Percentiles rank a stretch among this genome's conserved stretches.
phyloP scores from a whole-genome alignment of 805 yeast species.

The Candida incommunis region DNA sequence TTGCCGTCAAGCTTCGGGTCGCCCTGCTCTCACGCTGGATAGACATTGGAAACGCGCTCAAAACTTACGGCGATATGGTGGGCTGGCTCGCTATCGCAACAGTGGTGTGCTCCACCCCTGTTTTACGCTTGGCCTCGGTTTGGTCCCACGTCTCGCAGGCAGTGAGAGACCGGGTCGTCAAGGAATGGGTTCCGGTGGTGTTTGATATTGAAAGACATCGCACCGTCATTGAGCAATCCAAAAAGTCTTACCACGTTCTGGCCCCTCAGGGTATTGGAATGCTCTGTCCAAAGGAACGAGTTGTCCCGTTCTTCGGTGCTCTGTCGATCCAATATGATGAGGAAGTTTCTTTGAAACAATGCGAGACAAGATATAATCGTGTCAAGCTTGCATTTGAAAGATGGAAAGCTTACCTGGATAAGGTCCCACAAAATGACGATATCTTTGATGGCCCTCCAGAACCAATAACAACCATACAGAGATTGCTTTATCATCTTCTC shows the following conservation, averaged over 20 bases:
- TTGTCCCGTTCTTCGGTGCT: conserved; percentile 87
- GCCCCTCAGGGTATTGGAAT: conserved; percentile 82
- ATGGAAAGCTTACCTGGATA: conserved; percentile 62
- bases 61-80: conserved; percentile 79
- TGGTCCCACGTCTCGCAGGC: conserved; percentile 62
- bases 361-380: conserved; percentile 41
- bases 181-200: conserved; percentile 87
- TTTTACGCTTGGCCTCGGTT: conserved; percentile 54
- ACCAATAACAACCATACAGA: conserved; percentile 22
- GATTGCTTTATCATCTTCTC: conserved; percentile 31
- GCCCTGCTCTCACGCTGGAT: conserved; percentile 69
- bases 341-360: conserved; percentile 33
- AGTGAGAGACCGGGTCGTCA: conserved; percentile 43
- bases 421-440: conserved; percentile 29
- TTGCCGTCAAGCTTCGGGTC: conserved; percentile 34
- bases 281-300: conserved; percentile 57
- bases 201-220: conserved; percentile 75
- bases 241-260: conserved; percentile 53
- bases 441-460: conserved; percentile 17
- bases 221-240: conserved; percentile 40
- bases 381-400: conserved; percentile 60
- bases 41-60: conserved; percentile 62
- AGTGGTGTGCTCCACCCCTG: conserved; percentile 66
- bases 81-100: conserved; percentile 89
- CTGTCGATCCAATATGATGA: conserved; percentile 37